These are phyloP conservation scores for Lactarius akahatsu DNA, from an alignment of 768 basidiomycete species.

Conservation along the genomic window DNA sequence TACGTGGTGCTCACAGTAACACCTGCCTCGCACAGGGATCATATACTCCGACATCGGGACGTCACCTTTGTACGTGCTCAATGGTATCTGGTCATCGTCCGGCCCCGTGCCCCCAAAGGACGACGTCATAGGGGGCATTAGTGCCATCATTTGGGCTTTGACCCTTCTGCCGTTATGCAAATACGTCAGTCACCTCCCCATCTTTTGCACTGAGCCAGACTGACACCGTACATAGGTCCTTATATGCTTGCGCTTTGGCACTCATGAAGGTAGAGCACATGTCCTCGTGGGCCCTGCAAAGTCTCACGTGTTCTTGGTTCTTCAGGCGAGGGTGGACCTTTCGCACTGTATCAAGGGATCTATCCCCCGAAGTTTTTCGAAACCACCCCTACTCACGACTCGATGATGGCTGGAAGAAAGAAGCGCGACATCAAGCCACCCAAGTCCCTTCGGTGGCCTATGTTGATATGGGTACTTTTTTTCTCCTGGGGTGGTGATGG, in stretches of 20 bases:
- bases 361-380: conserved; percentile 44
- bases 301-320: conserved; percentile 13
- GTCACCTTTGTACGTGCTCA: conserved; percentile 62
- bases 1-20: background rate
- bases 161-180: conserved; percentile 60
- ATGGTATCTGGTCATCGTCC: conserved; percentile 57
- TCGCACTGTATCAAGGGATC: conserved; percentile 61
- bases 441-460: conserved; percentile 45
- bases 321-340: conserved; percentile 65
- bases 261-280: conserved; percentile 45
- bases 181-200: conserved; percentile 46
- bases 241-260: conserved; percentile 51
- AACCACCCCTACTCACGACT: conserved; percentile 29
- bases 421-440: conserved; percentile 15
- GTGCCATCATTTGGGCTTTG: conserved; percentile 64
- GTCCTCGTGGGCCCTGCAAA: background rate
- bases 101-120: conserved; percentile 52
- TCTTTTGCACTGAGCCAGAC: background rate
- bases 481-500: background rate
- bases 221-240: conserved; percentile 39
- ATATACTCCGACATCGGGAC: conserved; percentile 53
- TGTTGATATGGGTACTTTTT: conserved; percentile 52
- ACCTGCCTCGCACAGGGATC: conserved; percentile 34
- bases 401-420: conserved; percentile 25
- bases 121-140: conserved; percentile 62